These are phyloP conservation scores for Trichosporon faecale DNA, from an alignment of 1,284 basidiomycete genomes.

Conservation along the genomic window DNA sequence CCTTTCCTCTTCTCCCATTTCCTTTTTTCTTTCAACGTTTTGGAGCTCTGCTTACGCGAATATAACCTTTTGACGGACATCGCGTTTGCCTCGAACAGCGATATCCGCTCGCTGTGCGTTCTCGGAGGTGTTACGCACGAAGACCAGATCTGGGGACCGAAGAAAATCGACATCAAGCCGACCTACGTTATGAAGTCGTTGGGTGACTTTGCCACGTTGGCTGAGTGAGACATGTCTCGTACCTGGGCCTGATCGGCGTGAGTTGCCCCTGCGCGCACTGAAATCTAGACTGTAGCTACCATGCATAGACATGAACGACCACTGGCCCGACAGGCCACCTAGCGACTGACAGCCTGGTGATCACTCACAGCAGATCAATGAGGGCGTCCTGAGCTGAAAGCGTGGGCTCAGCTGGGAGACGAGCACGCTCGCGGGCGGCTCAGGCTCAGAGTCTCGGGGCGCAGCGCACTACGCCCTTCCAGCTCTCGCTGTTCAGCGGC, in stretches of 20 bases:
- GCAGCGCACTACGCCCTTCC: too few relatives aligned
- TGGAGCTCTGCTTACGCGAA: not conserved
- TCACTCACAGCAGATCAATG: too few relatives aligned
- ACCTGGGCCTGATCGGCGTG: not conserved
- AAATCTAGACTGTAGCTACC: not conserved
- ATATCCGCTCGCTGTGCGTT: constrained; percentile 82
- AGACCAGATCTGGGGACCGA: constrained; percentile 68
- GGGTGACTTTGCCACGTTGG: constrained; percentile 62
- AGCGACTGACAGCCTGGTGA: too few relatives aligned
- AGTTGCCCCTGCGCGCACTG: not conserved
- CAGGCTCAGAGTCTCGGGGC: too few relatives aligned
- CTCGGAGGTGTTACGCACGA: constrained; percentile 84
- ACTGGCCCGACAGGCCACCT: not conserved
- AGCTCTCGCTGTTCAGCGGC: too few relatives aligned
- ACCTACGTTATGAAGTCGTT: constrained; percentile 74
- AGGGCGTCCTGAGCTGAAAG: too few relatives aligned
- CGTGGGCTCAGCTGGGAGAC: too few relatives aligned
- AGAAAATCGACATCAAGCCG: constrained; percentile 68
- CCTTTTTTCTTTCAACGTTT: not conserved
- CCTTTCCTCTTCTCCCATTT: not conserved
- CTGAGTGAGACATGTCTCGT: constrained; percentile 5
- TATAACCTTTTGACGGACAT: constrained; percentile 89
- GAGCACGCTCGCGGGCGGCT: too few relatives aligned
- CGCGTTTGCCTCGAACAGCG: constrained; percentile 79
- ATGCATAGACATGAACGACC: not conserved